A percentile compares a stretch with the other conserved stretches of the same genome.
These are phyloP conservation scores for Daldinia loculata DNA, from an alignment of 495 filamentous ascomycete genomes.

Conservation along the genomic window DNA sequence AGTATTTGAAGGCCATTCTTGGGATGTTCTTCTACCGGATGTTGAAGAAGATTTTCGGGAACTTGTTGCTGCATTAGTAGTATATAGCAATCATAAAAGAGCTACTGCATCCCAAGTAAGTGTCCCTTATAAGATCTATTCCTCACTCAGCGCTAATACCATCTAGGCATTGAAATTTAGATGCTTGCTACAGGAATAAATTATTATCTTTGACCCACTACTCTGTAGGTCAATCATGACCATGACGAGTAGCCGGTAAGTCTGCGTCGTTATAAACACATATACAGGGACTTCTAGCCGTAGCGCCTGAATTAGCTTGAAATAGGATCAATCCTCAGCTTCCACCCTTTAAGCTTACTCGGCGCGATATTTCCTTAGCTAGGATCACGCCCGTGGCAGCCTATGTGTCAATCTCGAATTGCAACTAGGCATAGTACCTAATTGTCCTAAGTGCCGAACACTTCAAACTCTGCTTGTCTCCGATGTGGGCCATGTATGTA, in stretches of 20 bases:
- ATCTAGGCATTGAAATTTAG: conserved; percentile 28
- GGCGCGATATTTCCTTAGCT: neutral
- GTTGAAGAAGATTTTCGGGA: conserved; percentile 47
- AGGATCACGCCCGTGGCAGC: neutral
- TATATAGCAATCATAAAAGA: conserved; percentile 46
- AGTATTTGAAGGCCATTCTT: conserved; percentile 51
- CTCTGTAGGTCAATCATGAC: neutral
- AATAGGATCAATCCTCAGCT: neutral
- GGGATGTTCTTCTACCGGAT: conserved; percentile 52
- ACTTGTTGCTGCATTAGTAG: conserved; percentile 46
- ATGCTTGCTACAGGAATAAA: conserved; percentile 14
- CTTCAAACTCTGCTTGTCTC: neutral
- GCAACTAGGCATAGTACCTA: neutral
- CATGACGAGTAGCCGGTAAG: neutral
- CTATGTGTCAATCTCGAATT: neutral
- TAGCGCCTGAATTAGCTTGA: neutral
- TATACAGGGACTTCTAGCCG: neutral
- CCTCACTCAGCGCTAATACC: conserved; percentile 18
- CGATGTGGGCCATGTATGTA: neutral
- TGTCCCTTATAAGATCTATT: neutral
- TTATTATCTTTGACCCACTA: neutral
- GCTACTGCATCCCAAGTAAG: conserved; percentile 43
- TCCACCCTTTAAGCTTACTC: neutral
- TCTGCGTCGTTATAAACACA: neutral
- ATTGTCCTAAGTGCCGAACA: neutral